Percentiles rank a stretch among this genome's conserved stretches.
Conservation (phyloP, 768 basidiomycete genomes). For the Harrya chromipes region DNA sequence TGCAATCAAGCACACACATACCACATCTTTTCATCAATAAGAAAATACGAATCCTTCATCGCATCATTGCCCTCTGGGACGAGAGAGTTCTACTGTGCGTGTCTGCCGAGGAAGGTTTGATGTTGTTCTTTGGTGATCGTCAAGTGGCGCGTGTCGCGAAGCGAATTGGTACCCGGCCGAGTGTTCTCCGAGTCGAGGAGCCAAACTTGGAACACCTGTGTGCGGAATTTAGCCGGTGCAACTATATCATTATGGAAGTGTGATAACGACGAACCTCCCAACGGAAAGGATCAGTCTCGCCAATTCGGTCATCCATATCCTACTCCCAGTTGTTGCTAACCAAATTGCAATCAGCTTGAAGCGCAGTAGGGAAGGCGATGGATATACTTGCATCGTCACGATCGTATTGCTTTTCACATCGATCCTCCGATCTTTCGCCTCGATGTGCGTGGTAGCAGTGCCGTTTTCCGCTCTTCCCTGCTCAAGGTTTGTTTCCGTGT, state of each 20-base stretch:
- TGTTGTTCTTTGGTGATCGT: conserved; percentile 33
- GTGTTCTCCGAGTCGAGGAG: conserved; percentile 31
- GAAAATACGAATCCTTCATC: conserved; percentile 39
- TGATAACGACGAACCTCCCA: conserved; percentile 31
- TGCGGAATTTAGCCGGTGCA: background rate
- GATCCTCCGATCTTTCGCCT: conserved; percentile 29
- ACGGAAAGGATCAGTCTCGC: conserved; percentile 25
- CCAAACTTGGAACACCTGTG: conserved; percentile 31
- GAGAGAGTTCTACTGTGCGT: conserved; percentile 24
- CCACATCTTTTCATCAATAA: conserved; percentile 38
- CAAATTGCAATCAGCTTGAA: background rate
- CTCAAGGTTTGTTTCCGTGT: conserved; percentile 29
- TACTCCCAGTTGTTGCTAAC: conserved; percentile 33
- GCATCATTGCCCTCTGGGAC: conserved; percentile 37
- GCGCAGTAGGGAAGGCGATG: background rate
- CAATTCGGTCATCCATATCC: conserved; percentile 34
- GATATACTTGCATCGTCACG: conserved; percentile 23
- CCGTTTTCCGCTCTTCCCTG: conserved; percentile 31
- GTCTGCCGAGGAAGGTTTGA: conserved; percentile 32
- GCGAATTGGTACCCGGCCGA: conserved; percentile 19
- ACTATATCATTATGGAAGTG: background rate
- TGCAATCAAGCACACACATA: conserved; percentile 1
- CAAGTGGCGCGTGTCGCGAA: conserved; percentile 28
- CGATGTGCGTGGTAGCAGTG: conserved; percentile 23
- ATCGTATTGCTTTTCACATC: conserved; percentile 34